Evolutionary conservation across 345 rosid species (phyloP).

Genomic region (Salix viminalis): DNA sequence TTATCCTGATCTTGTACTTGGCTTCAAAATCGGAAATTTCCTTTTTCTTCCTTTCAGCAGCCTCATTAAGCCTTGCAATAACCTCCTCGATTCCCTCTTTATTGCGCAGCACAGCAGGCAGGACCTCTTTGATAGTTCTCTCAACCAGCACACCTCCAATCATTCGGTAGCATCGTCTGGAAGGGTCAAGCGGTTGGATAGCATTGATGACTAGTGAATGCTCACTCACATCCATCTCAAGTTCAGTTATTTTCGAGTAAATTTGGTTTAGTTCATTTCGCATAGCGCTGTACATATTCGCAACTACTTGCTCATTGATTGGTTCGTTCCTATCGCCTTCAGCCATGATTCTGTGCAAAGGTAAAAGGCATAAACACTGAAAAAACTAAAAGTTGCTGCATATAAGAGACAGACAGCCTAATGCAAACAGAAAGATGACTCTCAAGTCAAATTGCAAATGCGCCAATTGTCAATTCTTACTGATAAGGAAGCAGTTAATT

Average conservation of each 20-base stretch:
- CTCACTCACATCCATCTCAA: conserved; percentile 94
- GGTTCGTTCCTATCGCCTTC: conserved; percentile 40
- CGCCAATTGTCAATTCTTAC: too few species aligned
- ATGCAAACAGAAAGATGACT: too few species aligned
- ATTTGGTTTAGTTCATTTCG: conserved; percentile 83
- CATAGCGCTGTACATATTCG: conserved; percentile 57
- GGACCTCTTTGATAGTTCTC: conserved; percentile 86
- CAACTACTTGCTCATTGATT: conserved; percentile 69
- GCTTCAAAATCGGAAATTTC: conserved; percentile 76
- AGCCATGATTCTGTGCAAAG: conserved; percentile 51
- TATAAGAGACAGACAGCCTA: too few species aligned
- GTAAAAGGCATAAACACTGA: neutral
- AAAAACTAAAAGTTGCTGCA: neutral
- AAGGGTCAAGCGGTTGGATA: conserved; percentile 76
- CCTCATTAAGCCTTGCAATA: conserved; percentile 69
- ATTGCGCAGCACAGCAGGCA: conserved; percentile 91
- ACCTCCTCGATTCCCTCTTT: conserved; percentile 95
- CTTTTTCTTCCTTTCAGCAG: conserved; percentile 77
- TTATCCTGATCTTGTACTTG: conserved; percentile 78
- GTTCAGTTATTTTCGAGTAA: conserved; percentile 84
- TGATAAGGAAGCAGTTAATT: too few species aligned
- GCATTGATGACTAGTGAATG: conserved; percentile 82
- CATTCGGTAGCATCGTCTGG: conserved; percentile 83
- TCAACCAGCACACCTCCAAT: conserved; percentile 93
- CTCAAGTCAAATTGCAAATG: too few species aligned